These are phyloP conservation scores for Elsinoe perseae DNA, from an alignment of 2,329 filamentous ascomycete genomes.

Conservation along the genomic window DNA sequence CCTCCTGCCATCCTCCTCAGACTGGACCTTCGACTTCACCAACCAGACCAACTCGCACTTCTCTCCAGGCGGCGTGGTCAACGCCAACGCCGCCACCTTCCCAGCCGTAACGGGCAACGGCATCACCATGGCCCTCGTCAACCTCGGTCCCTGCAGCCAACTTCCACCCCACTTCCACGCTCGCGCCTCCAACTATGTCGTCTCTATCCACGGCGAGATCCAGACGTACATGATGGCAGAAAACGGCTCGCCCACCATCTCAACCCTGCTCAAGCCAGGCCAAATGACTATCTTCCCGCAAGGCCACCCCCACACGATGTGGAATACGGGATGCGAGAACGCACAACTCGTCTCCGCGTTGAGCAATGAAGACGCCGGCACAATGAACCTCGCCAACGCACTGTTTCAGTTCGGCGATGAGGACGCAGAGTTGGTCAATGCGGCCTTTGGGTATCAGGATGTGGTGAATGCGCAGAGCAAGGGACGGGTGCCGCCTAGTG, in stretches of 20 bases:
- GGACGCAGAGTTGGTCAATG: constrained; percentile 36
- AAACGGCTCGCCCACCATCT: constrained; percentile 42
- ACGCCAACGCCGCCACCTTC: constrained; percentile 46
- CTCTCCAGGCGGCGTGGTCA: constrained; percentile 42
- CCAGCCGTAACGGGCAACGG: constrained; percentile 41
- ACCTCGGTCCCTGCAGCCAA: constrained; percentile 46
- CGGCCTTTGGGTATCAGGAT: constrained; percentile 35
- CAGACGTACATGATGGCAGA: constrained; percentile 47
- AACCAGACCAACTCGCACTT: constrained; percentile 37
- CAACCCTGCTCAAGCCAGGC: constrained; percentile 35
- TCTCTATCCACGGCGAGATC: constrained; percentile 42
- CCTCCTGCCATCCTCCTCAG: constrained; percentile 34
- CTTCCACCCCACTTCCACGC: constrained; percentile 46
- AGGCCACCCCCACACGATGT: constrained; percentile 44
- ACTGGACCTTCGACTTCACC: constrained; percentile 46
- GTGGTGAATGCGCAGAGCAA: constrained; percentile 29
- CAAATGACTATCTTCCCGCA: constrained; percentile 46
- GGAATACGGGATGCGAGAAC: constrained; percentile 45
- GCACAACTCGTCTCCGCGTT: constrained; percentile 45
- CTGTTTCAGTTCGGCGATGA: constrained; percentile 34
- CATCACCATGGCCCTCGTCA: constrained; percentile 37
- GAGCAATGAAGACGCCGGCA: constrained; percentile 44
- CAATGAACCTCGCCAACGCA: constrained; percentile 40
- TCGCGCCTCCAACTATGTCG: constrained; percentile 44
- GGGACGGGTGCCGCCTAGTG: constrained; percentile 31